Base-by-base conservation (phyloP, 371 early-diverging fungal species). In the Dichotomocladium elegans region DNA sequence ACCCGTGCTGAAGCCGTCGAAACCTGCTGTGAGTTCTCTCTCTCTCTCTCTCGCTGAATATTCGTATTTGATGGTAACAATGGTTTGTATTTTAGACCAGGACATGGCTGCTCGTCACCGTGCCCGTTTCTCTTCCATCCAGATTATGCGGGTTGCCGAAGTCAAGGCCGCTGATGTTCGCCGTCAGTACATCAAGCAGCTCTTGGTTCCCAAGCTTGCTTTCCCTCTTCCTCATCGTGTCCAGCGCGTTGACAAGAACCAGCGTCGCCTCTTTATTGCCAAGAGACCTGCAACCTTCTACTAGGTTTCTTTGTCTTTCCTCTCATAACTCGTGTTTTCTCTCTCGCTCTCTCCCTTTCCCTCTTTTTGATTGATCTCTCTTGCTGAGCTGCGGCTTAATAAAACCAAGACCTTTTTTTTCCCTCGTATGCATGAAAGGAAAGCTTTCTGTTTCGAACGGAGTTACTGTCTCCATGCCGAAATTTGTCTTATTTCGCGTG, bases 91-190 rank as follows among this genome's bases (percentile, higher is more conserved):
- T 17, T 30, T 51, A 58, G 58, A 96, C 91, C 93, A 94, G 76
- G 97, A 96, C 77, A 93, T 96, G 94, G 95, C 96, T 66, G 88
- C 95, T 60, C 93, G 93, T 68, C 97, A 96, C 86, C 93, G 95
- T 74, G 94, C 95, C 54, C 93, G 96, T 60, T 96, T 94, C 84
- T 68, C 82, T 77, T 91, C 93, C 47, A 86, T 96, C 79, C 97
- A 96, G 79, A 92, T 96, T 86, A 94, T 96, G 83, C 89, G 91
- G 58, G 63, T 96, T 48, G 91, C 90, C 47, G 87, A 88, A 67
- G 85, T 96, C 55, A 84, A 87, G 78, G 68, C 80, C 66, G 78
- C 81, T 21, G 93, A 94, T 69, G 91, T 95, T 58, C 89, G 92
- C 60, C 94, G 97, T 70, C 91, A 94, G 19, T 93, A 95, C 88